Percentiles rank a stretch among this genome's conserved stretches.
These are phyloP conservation scores for Dacryopinax spathularia DNA, from an alignment of 768 basidiomycete species.

Conservation along the genomic window DNA sequence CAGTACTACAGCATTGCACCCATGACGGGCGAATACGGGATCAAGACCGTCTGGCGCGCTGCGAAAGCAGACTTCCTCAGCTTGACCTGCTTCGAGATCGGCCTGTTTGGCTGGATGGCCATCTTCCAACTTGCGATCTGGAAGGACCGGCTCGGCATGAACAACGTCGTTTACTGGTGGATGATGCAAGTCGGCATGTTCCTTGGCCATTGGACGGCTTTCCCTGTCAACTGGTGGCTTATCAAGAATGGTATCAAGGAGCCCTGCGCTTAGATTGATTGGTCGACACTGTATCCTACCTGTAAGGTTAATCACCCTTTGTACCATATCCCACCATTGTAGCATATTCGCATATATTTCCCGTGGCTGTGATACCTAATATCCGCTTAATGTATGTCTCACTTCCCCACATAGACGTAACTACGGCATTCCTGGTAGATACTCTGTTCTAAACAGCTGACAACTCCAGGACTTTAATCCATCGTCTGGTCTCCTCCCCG, in stretches of 20 bases:
- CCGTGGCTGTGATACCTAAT: background rate
- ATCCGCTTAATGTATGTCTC: background rate
- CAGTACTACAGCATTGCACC: slow-evolving; percentile 9
- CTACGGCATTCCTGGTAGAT: background rate
- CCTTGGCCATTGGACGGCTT: slow-evolving; percentile 7
- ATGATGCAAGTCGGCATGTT: slow-evolving; percentile 9
- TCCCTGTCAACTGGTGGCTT: slow-evolving; percentile 6
- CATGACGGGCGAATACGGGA: slow-evolving; percentile 6
- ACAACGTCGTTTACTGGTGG: slow-evolving; percentile 8
- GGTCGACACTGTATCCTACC: background rate
- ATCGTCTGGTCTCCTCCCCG: too few species aligned
- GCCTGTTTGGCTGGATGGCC: slow-evolving; percentile 8
- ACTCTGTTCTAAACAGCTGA: background rate
- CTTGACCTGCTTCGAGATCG: slow-evolving; percentile 5
- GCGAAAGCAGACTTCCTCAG: slow-evolving; percentile 7
- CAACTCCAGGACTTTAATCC: background rate
- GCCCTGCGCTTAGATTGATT: background rate
- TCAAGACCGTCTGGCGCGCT: background rate
- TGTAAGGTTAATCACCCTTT: too few species aligned
- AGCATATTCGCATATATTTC: background rate
- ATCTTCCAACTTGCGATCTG: slow-evolving; percentile 7
- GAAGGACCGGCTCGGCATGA: background rate
- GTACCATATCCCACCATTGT: too few species aligned
- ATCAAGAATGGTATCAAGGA: slow-evolving; percentile 6
- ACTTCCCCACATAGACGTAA: background rate